Base-by-base conservation (phyloP, 1,284 basidiomycete genomes). In the Melampsora abietis-canadensis region DNA sequence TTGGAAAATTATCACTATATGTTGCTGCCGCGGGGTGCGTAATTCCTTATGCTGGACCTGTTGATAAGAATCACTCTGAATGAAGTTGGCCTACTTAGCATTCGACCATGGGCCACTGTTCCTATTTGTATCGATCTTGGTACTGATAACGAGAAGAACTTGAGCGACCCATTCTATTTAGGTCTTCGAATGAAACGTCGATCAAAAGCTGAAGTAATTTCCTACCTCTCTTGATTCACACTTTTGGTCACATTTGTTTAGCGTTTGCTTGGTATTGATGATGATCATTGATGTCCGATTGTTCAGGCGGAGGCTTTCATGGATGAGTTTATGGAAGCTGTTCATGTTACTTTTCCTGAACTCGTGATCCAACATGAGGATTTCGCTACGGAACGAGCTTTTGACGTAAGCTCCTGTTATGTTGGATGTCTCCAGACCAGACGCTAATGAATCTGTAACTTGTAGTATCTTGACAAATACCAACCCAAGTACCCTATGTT, bases 1-100 rank as follows among this genome's bases (percentile, higher is more conserved):
- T 95, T 76, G 94, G 94, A 60, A 97, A 97, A 83, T 85, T 97
- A 15, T 92, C 91, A 27, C 86, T 97, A 47, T 97, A 96, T 81
- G 86, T 95, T 76, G 92, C 92, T 44, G 92, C 92, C 60, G 90
- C 90, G 76, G 89, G 90, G 89, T 89, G 81, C 78, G 84, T 79
- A 48, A 40, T 21, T 27, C 27, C 14, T 31, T 37, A 4, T 14
- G 1, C 17, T 59, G 17, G 19, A 57, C 12, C n/a, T 27, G 54
- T 47, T 14, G 24, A 44, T 66, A 0, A 40, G 30, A 61, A 44
- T 19, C 27, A 6, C 40, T 44, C 30, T 14, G 19, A 12, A 47
- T 34, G 6, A 24, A 37, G 17, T 46, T 51, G 37, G 44, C 60
- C 78, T 72, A 21, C 81, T 77, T 76, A 93, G 92, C 69, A 90